Evolutionary conservation across 2,329 filamentous ascomycete genomes (phyloP), one percentile per base, ranked within the genome.

Genomic region (Diaporthe ilicicola): DNA sequence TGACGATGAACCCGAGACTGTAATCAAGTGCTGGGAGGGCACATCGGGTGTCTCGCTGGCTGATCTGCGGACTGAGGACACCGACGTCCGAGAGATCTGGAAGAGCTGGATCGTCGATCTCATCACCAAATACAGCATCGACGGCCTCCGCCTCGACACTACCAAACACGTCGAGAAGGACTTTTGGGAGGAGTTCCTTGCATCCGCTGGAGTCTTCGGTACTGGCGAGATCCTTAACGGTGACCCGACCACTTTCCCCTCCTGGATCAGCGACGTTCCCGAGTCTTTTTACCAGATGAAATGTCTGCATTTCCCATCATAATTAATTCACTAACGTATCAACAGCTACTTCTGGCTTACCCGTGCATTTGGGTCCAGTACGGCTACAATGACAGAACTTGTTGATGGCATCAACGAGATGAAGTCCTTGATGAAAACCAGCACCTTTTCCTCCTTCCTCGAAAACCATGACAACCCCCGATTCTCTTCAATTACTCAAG

Each of bases 231-330:
- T 90, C 3, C 87, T 81, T 55, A 81, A 88, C 50, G 86, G 86
- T 32, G 80, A 86, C 72, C 83, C 86, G 0, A 71, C 76, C 87
- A 86, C 71, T 77, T 86, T 1, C 79, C 83, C 6, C 82, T 82
- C 1, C 90, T 88, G 76, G 82, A 86, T 17, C 77, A 79, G 42
- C 66, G 84, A 90, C 82, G 82, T 82, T 15, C 59, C 59, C 0
- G 87, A 87, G 7, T 76, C 90, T 8, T 77, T 91, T 59, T 88
- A 91, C 77, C 91, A 89, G n/a, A n/a, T n/a, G n/a, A n/a, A n/a
- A n/a, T n/a, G n/a, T n/a, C n/a, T n/a, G n/a, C n/a, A n/a, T n/a
- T n/a, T 75, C 74, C 1, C 4, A 73, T 70, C n/a, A n/a, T n/a
- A n/a, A 1, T 74, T 37, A 13, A 34, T 12, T 10, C 1, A 17